Base-by-base conservation (phyloP, 1,284 basidiomycete species). In the Pterulicium gracile region DNA sequence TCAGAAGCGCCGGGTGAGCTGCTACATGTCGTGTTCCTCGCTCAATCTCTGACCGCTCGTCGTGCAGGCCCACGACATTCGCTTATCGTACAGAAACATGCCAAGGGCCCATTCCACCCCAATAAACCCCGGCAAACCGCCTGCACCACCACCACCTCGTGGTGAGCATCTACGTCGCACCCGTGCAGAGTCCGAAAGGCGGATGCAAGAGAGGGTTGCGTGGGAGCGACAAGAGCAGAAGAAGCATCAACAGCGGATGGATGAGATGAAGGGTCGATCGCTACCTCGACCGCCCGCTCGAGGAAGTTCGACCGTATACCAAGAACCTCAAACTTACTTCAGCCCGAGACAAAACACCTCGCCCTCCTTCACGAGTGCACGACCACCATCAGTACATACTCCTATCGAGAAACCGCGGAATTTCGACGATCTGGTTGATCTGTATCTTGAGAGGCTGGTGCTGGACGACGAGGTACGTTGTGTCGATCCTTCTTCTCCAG, bases 1-100 rank as follows among this genome's bases (percentile, higher is more conserved):
- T 17, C 3, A 27, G 14, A 48, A 44, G 4, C n/a, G 47, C n/a
- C n/a, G 17, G 24, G 47, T 48, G 22, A 27, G 47, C 21, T 14
- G 10, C 4, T 14, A 19, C 19, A 24, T 43, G 42, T 22, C 45
- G 15, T 24, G 21, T 21, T 14, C 7, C 39, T 10, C 18, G 39
- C 39, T 15, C n/a, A 10, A 41, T 41, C 10, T 10, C 13, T 41
- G 13, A 15, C 19, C 18, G 7, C 18, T 10, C 7, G 10, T 41
- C 18, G 13, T 7, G 18, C 18, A 41, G 39, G 39, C 39, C 7
- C 18, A 41, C 18, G 39, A 41, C 18, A 41, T 41, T 41, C 27
- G 19, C 39, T 41, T 20, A 10, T 10, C 39, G 39, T 41, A 32
- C n/a, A 32, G 27, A n/a, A 32, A 32, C 27, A 32, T 32, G n/a